Evolutionary conservation across 805 yeast genomes (phyloP), one percentile per base, ranked within the genome.

Genomic region (Candida ponderosae): DNA sequence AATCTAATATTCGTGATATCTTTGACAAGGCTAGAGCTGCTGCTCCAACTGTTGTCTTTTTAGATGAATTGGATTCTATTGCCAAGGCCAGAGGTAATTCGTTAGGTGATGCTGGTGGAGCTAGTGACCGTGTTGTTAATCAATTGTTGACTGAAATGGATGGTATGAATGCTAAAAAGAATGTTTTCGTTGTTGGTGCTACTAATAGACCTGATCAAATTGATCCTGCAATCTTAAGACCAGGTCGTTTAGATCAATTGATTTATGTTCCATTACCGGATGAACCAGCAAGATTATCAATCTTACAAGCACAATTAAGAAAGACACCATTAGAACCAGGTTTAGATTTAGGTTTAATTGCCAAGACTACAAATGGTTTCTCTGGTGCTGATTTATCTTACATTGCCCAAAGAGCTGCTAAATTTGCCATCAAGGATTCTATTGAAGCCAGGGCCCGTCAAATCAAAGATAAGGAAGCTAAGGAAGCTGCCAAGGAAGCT

Each of bases 121-220:
- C 97, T 19, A 79, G 93, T 37, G 97, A 89, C 67, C 80, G 95
- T 64, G 96, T 89, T 45, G 97, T 89, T 37, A 89, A 90, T 66
- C 97, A 89, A 68, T 75, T 89, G 59, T 75, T 89, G 61, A 88
- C 97, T 8, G 96, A 89, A 69, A 93, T 93, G 98, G 99, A 93
- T 66, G 99, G 99, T 78, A 93, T 93, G 98, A 93, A 93, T 60
- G 96, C 97, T 46, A 93, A 93, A 73, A 93, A 93, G 80, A 93
- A 93, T 58, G 98, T 93, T 28, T 93, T 93, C 58, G 97, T 93
- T 40, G 87, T 93, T 67, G 99, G 98, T 68, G 99, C 99, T 31
- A 93, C 99, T 40, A 93, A 93, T 68, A 81, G 99, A 72, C 99
- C 99, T 30, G 99, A 94, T 64, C 97, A 93, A 70, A 93, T 93